Base-by-base conservation (phyloP, 2,329 filamentous ascomycete species). In the Cytospora leucostoma region DNA sequence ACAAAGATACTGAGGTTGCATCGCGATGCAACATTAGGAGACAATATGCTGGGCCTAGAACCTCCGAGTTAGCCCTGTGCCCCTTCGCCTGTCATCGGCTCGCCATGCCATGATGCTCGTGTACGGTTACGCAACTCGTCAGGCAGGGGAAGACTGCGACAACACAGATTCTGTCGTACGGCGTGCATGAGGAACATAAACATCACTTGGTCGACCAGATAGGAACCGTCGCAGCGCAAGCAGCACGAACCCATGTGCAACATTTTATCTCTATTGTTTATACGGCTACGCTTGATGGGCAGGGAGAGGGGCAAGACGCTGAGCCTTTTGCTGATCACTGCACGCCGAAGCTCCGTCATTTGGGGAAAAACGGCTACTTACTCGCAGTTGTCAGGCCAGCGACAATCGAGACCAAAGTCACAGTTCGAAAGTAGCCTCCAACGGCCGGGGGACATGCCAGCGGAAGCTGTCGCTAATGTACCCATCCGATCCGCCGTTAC, bases 401-500 rank as follows among this genome's bases (percentile, higher is more conserved):
- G 40, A 35, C 56, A 51, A 47, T 59, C 33, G 56, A 51, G 56
- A 47, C 50, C 35, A 15, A n/a, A 19, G 56, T 62, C 40, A 19
- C 56, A 33, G n/a, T n/a, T 19, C 15, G 51, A 53, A 44, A 52
- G 49, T 38, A 27, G 51, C 38, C 19, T 56, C 21, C 19, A 34
- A 53, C 40, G 54, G 33, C 40, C 38, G 33, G 40, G 51, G n/a
- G 47, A 15, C 17, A 35, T 12, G 51, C 51, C 19, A 8, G 37
- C 40, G 33, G 33, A 40, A 33, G 40, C 7, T 35, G 34, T 61
- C 40, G 44, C 33, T 61, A 56, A 59, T 62, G 59, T 65, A 56
- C 15, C 34, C 60, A 62, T 63, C 59, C 60, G 63, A 65, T 63
- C 55, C 55, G 55, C 63, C 51, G 59, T 65, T 65, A 49, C 63